phyloP scores from a whole-genome alignment of 768 basidiomycete species.

The Agaricus sinodeliciosus region DNA sequence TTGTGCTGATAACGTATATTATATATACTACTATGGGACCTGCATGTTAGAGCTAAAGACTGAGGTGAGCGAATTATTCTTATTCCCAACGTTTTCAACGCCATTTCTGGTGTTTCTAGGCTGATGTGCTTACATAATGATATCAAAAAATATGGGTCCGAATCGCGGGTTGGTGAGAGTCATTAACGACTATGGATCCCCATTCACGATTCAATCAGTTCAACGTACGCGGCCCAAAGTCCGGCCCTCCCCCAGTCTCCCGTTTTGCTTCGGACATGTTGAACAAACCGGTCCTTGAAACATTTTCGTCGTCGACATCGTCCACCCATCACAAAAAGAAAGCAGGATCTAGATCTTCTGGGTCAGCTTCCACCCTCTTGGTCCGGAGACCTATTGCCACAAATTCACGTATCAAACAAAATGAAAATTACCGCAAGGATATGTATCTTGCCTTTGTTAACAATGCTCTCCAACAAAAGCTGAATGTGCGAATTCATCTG shows the following conservation, averaged over 20 bases:
- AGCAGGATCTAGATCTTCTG: conserved; percentile 21
- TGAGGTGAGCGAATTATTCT: no score
- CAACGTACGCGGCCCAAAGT: conserved; percentile 65
- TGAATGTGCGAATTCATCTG: conserved; percentile 42
- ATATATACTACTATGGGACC: no score
- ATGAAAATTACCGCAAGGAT: conserved; percentile 69
- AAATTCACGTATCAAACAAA: conserved; percentile 72
- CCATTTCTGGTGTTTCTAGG: background rate
- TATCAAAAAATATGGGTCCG: conserved; percentile 3
- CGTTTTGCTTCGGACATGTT: conserved; percentile 35
- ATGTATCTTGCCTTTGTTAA: conserved; percentile 82
- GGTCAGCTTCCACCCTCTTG: conserved; percentile 20
- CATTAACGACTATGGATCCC: conserved; percentile 51
- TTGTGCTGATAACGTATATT: no score
- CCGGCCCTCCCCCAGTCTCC: conserved; percentile 45
- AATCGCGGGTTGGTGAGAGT: background rate
- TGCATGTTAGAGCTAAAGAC: no score
- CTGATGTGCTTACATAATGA: conserved; percentile 19
- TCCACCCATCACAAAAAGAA: conserved; percentile 27
- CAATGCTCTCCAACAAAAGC: conserved; percentile 72
- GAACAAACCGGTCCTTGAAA: conserved; percentile 14
- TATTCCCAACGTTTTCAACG: background rate
- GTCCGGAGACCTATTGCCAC: conserved; percentile 61
- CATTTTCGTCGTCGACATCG: conserved; percentile 27
- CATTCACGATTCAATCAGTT: conserved; percentile 73